Conservation (phyloP, 2,329 filamentous ascomycete genomes). For the Blumeria hordei region DNA sequence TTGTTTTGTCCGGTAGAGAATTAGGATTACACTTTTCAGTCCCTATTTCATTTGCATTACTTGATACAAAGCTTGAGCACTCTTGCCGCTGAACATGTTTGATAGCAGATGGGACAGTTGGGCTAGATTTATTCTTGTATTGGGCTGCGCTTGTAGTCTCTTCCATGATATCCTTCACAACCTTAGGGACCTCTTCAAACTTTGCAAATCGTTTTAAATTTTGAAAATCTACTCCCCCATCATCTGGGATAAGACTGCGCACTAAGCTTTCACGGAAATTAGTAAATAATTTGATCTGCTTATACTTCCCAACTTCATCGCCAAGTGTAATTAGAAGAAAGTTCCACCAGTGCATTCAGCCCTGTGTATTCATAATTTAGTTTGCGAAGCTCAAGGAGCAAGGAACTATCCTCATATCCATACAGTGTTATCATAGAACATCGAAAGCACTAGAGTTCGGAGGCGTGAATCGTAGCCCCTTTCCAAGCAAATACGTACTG, state of each 20-base stretch:
- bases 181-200: slow-evolving; percentile 38
- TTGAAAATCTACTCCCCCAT: slow-evolving; percentile 37
- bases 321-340: not conserved
- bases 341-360: not conserved
- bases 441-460: not conserved
- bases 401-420: not conserved
- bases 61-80: not conserved
- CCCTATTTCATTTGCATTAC: not conserved
- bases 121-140: not conserved
- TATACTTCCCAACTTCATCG: not conserved
- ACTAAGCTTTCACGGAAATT: slow-evolving; percentile 21
- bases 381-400: not conserved
- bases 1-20: slow-evolving; percentile 21
- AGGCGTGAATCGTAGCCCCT: not conserved
- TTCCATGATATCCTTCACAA: slow-evolving; percentile 23
- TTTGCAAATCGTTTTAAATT: slow-evolving; percentile 60
- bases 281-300: not conserved
- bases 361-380: not conserved
- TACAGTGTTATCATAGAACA: not conserved
- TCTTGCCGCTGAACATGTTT: not conserved
- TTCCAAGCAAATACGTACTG: slow-evolving; percentile 16
- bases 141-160: not conserved
- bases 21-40: not conserved
- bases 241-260: slow-evolving; percentile 30
- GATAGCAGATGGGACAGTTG: not conserved